Conservation (phyloP, 164 flowering plant genomes). For the Liquidambar formosana region DNA sequence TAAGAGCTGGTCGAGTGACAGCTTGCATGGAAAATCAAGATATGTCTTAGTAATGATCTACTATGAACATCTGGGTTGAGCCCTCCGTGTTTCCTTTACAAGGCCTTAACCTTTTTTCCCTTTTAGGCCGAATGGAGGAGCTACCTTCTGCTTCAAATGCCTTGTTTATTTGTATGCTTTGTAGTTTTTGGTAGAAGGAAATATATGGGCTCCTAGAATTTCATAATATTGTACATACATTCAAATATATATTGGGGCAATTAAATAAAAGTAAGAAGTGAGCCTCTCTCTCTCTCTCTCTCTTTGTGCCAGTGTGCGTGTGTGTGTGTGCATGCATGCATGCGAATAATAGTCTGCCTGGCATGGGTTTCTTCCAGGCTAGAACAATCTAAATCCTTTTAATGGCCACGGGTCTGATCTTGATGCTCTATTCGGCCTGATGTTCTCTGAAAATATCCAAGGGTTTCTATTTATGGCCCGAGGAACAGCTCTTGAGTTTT, state of each 20-base stretch:
- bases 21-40: neutral
- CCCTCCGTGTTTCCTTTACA: neutral
- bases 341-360: too few species aligned
- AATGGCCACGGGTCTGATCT: too few species aligned
- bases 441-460: too few species aligned
- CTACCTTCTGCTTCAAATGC: neutral
- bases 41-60: neutral
- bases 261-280: neutral
- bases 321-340: too few species aligned
- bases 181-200: neutral
- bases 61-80: neutral
- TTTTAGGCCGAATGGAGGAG: neutral
- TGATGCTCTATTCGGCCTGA: too few species aligned
- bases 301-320: too few species aligned
- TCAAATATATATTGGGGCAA: neutral
- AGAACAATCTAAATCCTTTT: too few species aligned
- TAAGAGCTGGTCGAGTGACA: neutral
- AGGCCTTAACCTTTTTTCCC: neutral
- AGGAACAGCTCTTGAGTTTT: too few species aligned
- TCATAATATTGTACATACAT: constrained; percentile 7
- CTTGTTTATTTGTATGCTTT: neutral
- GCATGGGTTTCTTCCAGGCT: too few species aligned
- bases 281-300: neutral
- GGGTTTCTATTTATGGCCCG: too few species aligned
- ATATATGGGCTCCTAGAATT: neutral